Base-by-base conservation (phyloP, 192 early-diverging fungal species). In the Backusella australiensis region DNA sequence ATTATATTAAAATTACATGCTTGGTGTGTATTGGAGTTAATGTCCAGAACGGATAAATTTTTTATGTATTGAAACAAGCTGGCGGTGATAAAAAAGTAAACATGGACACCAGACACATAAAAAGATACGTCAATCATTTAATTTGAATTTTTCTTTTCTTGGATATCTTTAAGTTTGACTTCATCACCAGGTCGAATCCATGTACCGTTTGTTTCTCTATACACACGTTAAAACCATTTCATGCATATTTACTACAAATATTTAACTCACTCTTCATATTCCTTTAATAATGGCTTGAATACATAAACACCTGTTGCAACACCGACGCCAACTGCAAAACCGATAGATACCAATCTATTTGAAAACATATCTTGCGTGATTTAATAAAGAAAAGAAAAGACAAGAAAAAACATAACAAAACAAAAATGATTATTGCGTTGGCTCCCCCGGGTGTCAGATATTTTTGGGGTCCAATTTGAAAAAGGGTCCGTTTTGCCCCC, bases 261-360 rank as follows among this genome's bases (percentile, higher is more conserved):
- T 5, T 21, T n/a, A 15, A 59, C 77, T 73, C 76, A 78, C 81
- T 46, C 49, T 75, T 82, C 77, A 56, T 82, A 82, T 76, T 82
- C 77, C 36, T 66, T 67, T 34, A 82, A 71, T 66, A 82, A 71
- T 19, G 81, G 81, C 3, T 78, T 69, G 34, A 78, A 82, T 15
- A 82, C 75, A 69, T 82, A 82, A 23, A 73, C 21, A n/a, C 81
- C 81, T 32, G 81, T 82, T 15, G 49, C 80, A 21, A 82, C 44
- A 69, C 77, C 81, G 23, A 82, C 41, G 9, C 71, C 81, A 56
- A 67, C 67, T 4, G 74, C 77, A 2, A 77, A 8, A 2, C 75
- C 36, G 17, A 78, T 21, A 42, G 76, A 74, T 3, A 74, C 65
- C 1, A 72, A 72, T 56, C 71, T 53, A 15, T 38, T 41, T 72